A percentile compares a stretch with the other conserved stretches of the same genome.
These are phyloP conservation scores for Boletus sp. DNA, from an alignment of 1,284 basidiomycete genomes.

Conservation along the genomic window DNA sequence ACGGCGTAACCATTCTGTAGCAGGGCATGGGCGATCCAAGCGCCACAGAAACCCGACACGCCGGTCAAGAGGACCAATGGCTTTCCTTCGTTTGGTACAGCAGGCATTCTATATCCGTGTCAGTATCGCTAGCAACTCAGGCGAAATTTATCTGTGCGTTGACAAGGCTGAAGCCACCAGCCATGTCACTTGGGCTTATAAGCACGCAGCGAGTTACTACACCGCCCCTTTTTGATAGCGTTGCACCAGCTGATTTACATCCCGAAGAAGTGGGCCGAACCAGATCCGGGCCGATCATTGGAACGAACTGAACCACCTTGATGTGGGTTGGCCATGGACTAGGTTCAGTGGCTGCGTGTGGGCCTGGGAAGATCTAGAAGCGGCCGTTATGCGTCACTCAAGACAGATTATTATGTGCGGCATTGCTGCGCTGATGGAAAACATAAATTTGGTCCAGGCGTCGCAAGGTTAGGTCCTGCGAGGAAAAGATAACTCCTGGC, in stretches of 20 bases:
- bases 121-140: not conserved
- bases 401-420: not conserved
- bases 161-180: not conserved
- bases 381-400: no score
- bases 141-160: not conserved
- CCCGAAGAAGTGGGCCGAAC: not conserved
- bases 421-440: not conserved
- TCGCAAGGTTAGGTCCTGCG: no score
- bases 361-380: not conserved
- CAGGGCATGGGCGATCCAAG: conserved; percentile 2
- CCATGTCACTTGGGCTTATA: not conserved
- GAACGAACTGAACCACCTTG: not conserved
- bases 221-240: not conserved
- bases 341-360: no score
- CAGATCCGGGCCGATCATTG: no score
- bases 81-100: not conserved
- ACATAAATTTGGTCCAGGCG: not conserved
- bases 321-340: no score
- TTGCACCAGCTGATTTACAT: not conserved
- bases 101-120: not conserved
- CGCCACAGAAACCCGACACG: conserved; percentile 1
- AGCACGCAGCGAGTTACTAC: not conserved
- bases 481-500: no score
- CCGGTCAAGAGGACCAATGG: conserved; percentile 1
- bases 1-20: conserved; percentile 1